Percentiles rank a stretch among this genome's conserved stretches.
Evolutionary conservation across 73 alveolate genomes (phyloP).

Genomic region (Paraurostyla sp.): DNA sequence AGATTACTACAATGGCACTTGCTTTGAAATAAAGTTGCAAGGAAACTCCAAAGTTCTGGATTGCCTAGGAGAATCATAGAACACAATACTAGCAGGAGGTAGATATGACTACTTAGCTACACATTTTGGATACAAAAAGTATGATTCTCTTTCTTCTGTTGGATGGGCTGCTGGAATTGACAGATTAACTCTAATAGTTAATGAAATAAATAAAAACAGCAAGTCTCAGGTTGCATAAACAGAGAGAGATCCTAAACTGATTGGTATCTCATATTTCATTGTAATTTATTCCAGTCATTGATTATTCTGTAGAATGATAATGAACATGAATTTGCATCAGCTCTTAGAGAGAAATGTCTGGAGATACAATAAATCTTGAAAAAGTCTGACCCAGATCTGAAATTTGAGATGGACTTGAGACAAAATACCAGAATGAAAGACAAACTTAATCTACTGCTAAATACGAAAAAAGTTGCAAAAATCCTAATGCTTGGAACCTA

Average conservation of each 20-base stretch:
- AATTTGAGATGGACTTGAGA: background rate
- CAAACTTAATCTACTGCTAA: background rate
- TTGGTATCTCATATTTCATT: background rate
- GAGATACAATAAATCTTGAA: background rate
- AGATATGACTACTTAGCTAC: constrained; percentile 66
- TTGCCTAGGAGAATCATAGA: constrained; percentile 61
- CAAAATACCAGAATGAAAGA: background rate
- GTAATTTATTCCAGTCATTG: too few relatives aligned
- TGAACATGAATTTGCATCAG: background rate
- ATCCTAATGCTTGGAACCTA: background rate
- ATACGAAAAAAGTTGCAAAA: background rate
- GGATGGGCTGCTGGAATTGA: constrained; percentile 72
- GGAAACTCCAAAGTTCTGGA: background rate
- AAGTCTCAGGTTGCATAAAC: background rate
- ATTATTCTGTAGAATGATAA: too few relatives aligned
- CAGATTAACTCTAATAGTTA: constrained; percentile 13
- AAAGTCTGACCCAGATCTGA: background rate
- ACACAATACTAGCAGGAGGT: constrained; percentile 77
- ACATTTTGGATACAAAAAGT: constrained; percentile 3
- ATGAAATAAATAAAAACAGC: background rate
- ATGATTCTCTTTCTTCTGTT: background rate
- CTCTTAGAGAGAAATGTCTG: background rate
- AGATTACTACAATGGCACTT: constrained; percentile 70
- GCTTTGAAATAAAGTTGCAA: constrained; percentile 60
- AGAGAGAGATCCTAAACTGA: too few relatives aligned